Conservation (phyloP, 169 alveolate species). For the Cryptosporidium ubiquitum region DNA sequence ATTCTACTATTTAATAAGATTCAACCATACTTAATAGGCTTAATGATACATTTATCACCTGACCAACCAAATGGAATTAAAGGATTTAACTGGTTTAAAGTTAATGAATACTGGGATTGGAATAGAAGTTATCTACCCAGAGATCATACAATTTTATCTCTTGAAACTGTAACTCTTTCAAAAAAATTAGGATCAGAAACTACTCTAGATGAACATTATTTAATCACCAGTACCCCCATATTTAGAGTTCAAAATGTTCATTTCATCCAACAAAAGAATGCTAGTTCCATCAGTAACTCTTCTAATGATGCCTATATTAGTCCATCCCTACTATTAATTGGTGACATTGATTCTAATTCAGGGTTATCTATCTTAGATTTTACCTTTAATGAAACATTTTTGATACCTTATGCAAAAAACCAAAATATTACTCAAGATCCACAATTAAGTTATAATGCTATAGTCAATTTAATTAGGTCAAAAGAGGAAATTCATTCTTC, state of each 20-base stretch:
- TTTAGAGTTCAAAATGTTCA: slow-evolving; percentile 26
- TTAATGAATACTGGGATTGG: slow-evolving; percentile 72
- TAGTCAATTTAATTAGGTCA: neutral
- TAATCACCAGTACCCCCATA: slow-evolving; percentile 11
- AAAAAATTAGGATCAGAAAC: neutral
- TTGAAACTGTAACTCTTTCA: neutral
- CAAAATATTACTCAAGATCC: neutral
- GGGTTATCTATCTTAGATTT: slow-evolving; percentile 40
- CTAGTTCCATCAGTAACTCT: too few species aligned
- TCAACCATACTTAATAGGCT: slow-evolving; percentile 35
- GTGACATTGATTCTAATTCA: slow-evolving; percentile 38
- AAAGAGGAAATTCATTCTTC: neutral
- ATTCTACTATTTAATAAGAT: slow-evolving; percentile 20
- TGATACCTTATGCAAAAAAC: neutral
- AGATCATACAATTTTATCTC: neutral
- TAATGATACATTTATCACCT: slow-evolving; percentile 10
- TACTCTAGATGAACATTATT: slow-evolving; percentile 20
- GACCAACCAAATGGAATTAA: slow-evolving; percentile 31
- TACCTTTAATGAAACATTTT: neutral
- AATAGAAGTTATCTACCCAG: slow-evolving; percentile 1
- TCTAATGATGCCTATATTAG: neutral
- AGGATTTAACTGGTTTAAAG: slow-evolving; percentile 26
- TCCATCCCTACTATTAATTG: slow-evolving; percentile 10
- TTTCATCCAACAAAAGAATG: neutral
- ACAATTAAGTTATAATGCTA: neutral